Evolutionary conservation across 257 asterid species (phyloP), one percentile per base, ranked within the genome.

Genomic region (Solanum dulcamara): DNA sequence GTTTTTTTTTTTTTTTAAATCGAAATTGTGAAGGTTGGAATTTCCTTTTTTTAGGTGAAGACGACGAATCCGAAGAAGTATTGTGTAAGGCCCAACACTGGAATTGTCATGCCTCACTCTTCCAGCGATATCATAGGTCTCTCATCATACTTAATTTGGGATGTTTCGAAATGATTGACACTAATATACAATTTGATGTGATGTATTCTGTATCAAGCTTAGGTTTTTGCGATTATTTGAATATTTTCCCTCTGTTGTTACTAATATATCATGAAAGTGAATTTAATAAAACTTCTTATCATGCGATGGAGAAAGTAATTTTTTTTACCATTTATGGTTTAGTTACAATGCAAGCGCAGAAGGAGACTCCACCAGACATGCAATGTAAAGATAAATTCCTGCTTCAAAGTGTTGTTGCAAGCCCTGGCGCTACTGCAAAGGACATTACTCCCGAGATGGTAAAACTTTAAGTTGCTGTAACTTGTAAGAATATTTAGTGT

Each of bases 281-380:
- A 26, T 42, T 74, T 24, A 26, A 7, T 14, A 24, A 9, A 75
- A 8, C 38, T 44, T 75, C 7, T 15, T 14, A 14, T 42, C 37
- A 6, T 40, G 18, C 5, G 22, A 74, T 42, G 7, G 81, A 24
- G 44, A n/a, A 18, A 40, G 33, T 42, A 32, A 67, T n/a, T 72
- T 22, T 20, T 28, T 42, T 75, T 7, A 44, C 37, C 81, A n/a
- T 75, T 75, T 42, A 5, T 75, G 87, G 60, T 87, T 90, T 88
- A 96, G 99, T 96, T 83, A 96, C 98, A 37, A 96, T 96, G 99
- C 99, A 96, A 94, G 98, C 98, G 17, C 99, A 96, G 81, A 96
- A 95, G 90, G 99, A 96, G 89, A 92, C 97, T 88, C 99, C 98
- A 17, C 84, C 87, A 4, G 99, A 96, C 87, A 89, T 94, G 97